phyloP scores from a whole-genome alignment of 768 basidiomycete species.

The Favolaschia claudopus region DNA sequence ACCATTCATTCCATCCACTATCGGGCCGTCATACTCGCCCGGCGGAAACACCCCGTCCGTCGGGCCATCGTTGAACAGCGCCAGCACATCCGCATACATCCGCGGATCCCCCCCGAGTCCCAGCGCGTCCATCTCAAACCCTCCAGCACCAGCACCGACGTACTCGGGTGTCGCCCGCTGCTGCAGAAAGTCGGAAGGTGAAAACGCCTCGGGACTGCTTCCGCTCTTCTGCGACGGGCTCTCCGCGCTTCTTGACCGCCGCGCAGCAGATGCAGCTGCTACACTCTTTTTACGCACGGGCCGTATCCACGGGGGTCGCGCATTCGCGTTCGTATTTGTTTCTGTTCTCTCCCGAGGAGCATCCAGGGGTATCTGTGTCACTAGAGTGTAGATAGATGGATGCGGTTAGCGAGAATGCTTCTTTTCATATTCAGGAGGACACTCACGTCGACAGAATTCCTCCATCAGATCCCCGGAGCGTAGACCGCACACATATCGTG shows the following conservation, averaged over 20 bases:
- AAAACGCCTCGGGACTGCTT: conserved; percentile 70
- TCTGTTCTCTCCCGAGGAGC: conserved; percentile 59
- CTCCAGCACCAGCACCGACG: conserved; percentile 17
- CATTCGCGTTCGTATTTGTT: conserved; percentile 47
- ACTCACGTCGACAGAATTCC: conserved; percentile 88
- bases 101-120: conserved; percentile 46
- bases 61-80: conserved; percentile 61
- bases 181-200: conserved; percentile 63
- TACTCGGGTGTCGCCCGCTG: conserved; percentile 49
- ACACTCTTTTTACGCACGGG: conserved; percentile 78
- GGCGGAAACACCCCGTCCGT: conserved; percentile 42
- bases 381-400: conserved; percentile 40
- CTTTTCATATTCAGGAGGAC: too few relatives aligned
- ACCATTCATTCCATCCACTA: too few relatives aligned
- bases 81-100: conserved; percentile 68
- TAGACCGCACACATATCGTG: conserved; percentile 90
- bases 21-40: conserved; percentile 1
- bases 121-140: conserved; percentile 44
- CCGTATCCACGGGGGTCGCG: conserved; percentile 86
- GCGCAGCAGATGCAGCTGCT: conserved; percentile 45
- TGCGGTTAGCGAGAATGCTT: conserved; percentile 6
- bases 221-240: conserved; percentile 57
- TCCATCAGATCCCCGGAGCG: conserved; percentile 93
- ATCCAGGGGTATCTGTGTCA: conserved; percentile 89
- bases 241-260: conserved; percentile 54